Evolutionary conservation across 2,329 filamentous ascomycete species (phyloP), one percentile per base, ranked within the genome.

Genomic region (Xenosphaeropsis pyriputrescens): DNA sequence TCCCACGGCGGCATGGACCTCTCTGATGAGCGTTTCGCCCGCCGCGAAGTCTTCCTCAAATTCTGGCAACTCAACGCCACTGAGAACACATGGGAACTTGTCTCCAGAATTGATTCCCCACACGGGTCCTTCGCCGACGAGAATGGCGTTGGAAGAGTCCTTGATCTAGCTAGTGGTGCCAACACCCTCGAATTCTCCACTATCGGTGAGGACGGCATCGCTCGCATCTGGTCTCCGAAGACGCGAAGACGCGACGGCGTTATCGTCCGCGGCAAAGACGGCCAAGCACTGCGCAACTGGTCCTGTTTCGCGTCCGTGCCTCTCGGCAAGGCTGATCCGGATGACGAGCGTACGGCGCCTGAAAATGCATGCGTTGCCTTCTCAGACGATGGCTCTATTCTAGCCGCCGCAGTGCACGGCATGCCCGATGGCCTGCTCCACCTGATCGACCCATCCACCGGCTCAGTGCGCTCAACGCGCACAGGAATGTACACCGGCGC

Each of bases 141-240:
- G 67, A 73, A 9, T 6, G 57, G 58, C 18, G 60, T 69, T 26
- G 67, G 66, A 33, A 62, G 67, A 4, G 69, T 96, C 2, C 70
- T 94, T 22, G 80, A 79, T 47, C 64, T 96, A 5, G 74, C 74
- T 2, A 70, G 80, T 13, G 78, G 88, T 44, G 82, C 84, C 3
- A 67, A 63, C 3, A 68, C 70, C 6, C 63, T 72, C 35, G 75
- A 79, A 34, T 95, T 96, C 55, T 83, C 84, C 7, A 93, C 88
- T 2, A 67, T 94, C 30, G 91, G 89, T 29, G 74, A 79, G 39
- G 89, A 98, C 54, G 78, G 77, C 9, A 62, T 73, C 16, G 72
- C 93, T 29, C 76, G 84, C 30, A 64, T 91, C 35, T 98, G 91
- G 91, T 72, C 71, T n/a, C 75, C 83, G 9, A 81, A 74, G 55